Evolutionary conservation across 2,329 filamentous ascomycete species (phyloP), one percentile per base, ranked within the genome.

Genomic region (Boeremia exigua): DNA sequence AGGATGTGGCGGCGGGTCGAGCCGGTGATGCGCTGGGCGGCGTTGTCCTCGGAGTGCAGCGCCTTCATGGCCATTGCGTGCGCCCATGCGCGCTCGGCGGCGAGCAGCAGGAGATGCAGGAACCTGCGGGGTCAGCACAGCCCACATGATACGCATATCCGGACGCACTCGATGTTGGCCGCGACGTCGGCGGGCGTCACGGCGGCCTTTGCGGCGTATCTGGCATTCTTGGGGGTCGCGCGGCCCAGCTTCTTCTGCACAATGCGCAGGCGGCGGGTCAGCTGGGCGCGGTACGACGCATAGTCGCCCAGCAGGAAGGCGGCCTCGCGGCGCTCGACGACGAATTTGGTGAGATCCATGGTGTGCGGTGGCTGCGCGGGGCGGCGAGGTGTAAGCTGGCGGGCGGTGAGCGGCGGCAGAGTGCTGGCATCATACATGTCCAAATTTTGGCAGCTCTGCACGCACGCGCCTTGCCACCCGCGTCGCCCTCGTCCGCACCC

Each of bases 61-160:
- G 91, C 85, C 77, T 96, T 97, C 84, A 97, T 92, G 72, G 90
- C 87, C 92, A 98, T 96, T 54, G 93, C 94, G 75, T 96, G 89
- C 33, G 95, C 94, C 91, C 92, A 98, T 47, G 93, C 91, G 61
- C 95, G 86, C 79, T 99, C 95, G 58, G 93, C 88, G 34, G 87
- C 90, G 69, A 97, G 86, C 53, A 99, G 83, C 29, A 94, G 82
- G n/a, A 97, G 82, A 29, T 69, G 67, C 17, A 71, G 68, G 42
- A 65, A 68, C 55, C 68, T 70, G 47, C 12, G 8, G 10, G 10
- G 48, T 66, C 43, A 63, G 55, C 23, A 19, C 33, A 33, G 32
- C n/a, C n/a, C n/a, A n/a, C n/a, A n/a, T n/a, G n/a, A n/a, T n/a
- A n/a, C n/a, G n/a, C n/a, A n/a, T n/a, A n/a, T n/a, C n/a, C n/a